phyloP scores from a whole-genome alignment of 352 stramenopile species.

The Phytophthora citricola region DNA sequence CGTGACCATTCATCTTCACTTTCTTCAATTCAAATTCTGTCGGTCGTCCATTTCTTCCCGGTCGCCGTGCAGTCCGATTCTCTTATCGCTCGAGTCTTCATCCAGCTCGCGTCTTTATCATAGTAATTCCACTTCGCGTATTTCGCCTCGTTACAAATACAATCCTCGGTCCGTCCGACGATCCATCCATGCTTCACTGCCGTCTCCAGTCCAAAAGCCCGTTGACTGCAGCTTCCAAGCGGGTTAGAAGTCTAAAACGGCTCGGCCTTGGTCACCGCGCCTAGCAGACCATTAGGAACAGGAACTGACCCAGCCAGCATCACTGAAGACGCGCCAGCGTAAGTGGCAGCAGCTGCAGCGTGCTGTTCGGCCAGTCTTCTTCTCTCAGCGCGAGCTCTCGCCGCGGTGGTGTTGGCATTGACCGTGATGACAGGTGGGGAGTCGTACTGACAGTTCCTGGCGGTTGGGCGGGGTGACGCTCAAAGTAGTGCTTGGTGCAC shows the following conservation, averaged over 20 bases:
- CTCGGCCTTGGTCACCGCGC: constrained; percentile 34
- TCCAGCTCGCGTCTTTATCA: constrained; percentile 41
- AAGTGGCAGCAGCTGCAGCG: constrained; percentile 20
- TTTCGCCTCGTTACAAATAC: constrained; percentile 49
- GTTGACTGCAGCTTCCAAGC: constrained; percentile 1
- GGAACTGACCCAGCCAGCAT: constrained; percentile 31
- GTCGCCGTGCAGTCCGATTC: constrained; percentile 36
- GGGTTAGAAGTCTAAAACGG: constrained; percentile 34
- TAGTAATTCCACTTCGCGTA: constrained; percentile 46
- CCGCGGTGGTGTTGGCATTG: constrained; percentile 42
- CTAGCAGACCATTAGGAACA: constrained; percentile 19
- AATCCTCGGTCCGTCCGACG: constrained; percentile 35
- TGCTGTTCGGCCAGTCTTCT: constrained; percentile 38
- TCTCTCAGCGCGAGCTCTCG: constrained; percentile 42
- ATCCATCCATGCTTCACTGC: constrained; percentile 18
- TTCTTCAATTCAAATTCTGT: constrained; percentile 31
- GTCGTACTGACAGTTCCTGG: constrained; percentile 44
- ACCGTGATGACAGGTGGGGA: constrained; percentile 46
- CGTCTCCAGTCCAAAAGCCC: constrained; percentile 3
- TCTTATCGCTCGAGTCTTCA: constrained; percentile 45
- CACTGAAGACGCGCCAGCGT: constrained; percentile 30
- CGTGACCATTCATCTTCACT: constrained; percentile 42
- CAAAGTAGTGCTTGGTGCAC: constrained; percentile 89
- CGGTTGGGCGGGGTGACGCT: constrained; percentile 65
- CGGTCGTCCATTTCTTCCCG: constrained; percentile 30